Base-by-base conservation (phyloP, 2,329 filamentous ascomycete genomes). In the Apiospora hydei region DNA sequence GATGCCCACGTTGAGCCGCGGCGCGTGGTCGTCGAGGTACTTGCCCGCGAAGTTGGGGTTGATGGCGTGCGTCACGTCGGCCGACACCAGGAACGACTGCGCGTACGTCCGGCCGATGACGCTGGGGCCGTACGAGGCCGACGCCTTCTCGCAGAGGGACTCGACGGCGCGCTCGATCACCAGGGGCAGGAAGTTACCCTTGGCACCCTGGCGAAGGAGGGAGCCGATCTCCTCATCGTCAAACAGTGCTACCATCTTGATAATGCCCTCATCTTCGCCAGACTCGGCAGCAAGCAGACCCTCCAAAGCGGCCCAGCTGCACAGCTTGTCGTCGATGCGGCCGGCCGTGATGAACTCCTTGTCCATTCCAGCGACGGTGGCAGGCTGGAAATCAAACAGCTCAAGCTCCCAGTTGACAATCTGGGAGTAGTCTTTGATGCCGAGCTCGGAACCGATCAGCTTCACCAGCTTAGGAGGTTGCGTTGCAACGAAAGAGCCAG, bases 391-490 rank as follows among this genome's bases (percentile, higher is more conserved):
- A 83, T 98, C 96, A 80, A 93, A 99, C 44, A 99, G 91, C 84
- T 99, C 96, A 49, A 98, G 90, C 80, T 99, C 96, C 96, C 96
- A 99, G 85, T 96, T 97, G 72, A 98, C 85, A 74, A 99, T 98
- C 70, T 88, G 89, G 76, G 87, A 89, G 80, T 92, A 91, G 73
- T 94, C 90, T 70, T 86, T 84, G 73, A 98, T 89, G 43, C 90
- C 90, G n/a, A 98, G 88, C 80, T 96, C 88, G 18, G 88, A 88
- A 10, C 93, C 89, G 78, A 99, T 97, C 26, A 94, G 90, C 80
- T 92, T 91, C 73, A 98, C 94, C 26, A 99, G 89, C 74, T 91
- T 91, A 41, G 93, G 91, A 0, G 96, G 96, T 82, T 99, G 96
- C 0, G 93, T 96, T 53, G 92, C 88, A 66, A 91, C 88, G 79